Conservation (phyloP, 768 basidiomycete species). For the Coprinopsis marcescibilis region DNA sequence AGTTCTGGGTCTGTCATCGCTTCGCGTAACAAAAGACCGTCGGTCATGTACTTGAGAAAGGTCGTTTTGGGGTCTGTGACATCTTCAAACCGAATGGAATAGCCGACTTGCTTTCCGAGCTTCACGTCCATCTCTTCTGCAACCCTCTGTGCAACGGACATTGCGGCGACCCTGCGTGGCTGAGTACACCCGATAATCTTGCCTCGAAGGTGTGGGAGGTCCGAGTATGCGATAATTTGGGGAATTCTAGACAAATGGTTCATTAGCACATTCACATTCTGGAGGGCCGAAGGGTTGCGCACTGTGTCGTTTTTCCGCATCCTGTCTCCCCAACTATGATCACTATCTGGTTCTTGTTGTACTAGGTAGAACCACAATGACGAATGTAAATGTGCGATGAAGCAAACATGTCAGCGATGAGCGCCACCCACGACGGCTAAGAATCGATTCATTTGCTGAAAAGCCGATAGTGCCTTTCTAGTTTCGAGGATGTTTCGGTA, state of each 20-base stretch:
- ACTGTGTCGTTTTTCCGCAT: constrained; percentile 95
- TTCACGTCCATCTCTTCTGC: constrained; percentile 98
- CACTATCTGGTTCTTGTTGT: constrained; percentile 75
- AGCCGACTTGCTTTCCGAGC: constrained; percentile 93
- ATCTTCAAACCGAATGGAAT: constrained; percentile 98
- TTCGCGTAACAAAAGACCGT: constrained; percentile 98
- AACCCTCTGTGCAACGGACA: constrained; percentile 97
- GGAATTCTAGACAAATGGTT: constrained; percentile 62
- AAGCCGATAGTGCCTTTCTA: constrained; percentile 89
- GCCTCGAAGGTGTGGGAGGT: constrained; percentile 83
- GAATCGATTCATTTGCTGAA: constrained; percentile 89
- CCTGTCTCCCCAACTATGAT: constrained; percentile 94
- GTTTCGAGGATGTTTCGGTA: constrained; percentile 83
- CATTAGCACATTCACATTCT: neutral
- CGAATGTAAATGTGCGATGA: neutral
- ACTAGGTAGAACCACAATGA: constrained; percentile 40
- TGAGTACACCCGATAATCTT: constrained; percentile 97
- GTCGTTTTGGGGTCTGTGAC: constrained; percentile 87
- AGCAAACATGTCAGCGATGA: neutral
- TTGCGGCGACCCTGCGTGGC: constrained; percentile 92
- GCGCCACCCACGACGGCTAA: constrained; percentile 67
- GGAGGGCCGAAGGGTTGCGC: constrained; percentile 25
- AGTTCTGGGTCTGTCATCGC: constrained; percentile 95
- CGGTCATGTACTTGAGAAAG: constrained; percentile 99
- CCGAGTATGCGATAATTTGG: constrained; percentile 91